A percentile compares a stretch with the other conserved stretches of the same genome.
These are phyloP conservation scores for Bacidia rubella DNA, from an alignment of 495 filamentous ascomycete genomes.

Conservation along the genomic window DNA sequence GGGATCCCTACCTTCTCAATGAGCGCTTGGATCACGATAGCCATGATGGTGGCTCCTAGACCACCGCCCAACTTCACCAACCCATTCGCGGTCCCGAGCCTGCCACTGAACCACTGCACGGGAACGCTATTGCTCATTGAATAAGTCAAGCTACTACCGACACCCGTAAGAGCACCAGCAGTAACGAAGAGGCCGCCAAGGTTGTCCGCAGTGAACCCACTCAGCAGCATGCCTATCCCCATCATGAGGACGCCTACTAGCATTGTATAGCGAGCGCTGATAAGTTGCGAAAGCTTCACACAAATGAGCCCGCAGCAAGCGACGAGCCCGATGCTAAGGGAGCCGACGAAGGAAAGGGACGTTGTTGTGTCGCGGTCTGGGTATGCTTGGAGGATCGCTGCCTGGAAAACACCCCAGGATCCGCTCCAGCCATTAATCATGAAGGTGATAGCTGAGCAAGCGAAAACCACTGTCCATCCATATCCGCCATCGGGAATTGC, in stretches of 20 bases:
- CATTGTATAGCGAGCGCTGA: slow-evolving; percentile 33
- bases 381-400: slow-evolving; percentile 37
- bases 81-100: slow-evolving; percentile 42
- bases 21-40: slow-evolving; percentile 34
- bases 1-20: slow-evolving; percentile 33
- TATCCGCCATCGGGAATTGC: slow-evolving; percentile 43
- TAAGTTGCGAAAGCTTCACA: slow-evolving; percentile 33
- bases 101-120: slow-evolving; percentile 41
- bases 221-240: slow-evolving; percentile 34
- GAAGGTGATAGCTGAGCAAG: slow-evolving; percentile 38
- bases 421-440: slow-evolving; percentile 41
- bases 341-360: slow-evolving; percentile 44
- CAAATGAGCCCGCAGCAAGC: slow-evolving; percentile 36
- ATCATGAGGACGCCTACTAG: slow-evolving; percentile 34
- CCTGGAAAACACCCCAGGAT: slow-evolving; percentile 46
- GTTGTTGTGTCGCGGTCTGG: slow-evolving; percentile 32
- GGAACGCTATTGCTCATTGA: slow-evolving; percentile 21
- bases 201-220: slow-evolving; percentile 34
- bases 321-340: slow-evolving; percentile 34
- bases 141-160: slow-evolving; percentile 22
- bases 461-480: slow-evolving; percentile 42
- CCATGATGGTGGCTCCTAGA: slow-evolving; percentile 37
- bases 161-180: slow-evolving; percentile 37
- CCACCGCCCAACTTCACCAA: slow-evolving; percentile 42
- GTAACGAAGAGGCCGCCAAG: slow-evolving; percentile 43